Evolutionary conservation across 1,284 basidiomycete genomes (phyloP).

Genomic region (Anthracocystis setariae): DNA sequence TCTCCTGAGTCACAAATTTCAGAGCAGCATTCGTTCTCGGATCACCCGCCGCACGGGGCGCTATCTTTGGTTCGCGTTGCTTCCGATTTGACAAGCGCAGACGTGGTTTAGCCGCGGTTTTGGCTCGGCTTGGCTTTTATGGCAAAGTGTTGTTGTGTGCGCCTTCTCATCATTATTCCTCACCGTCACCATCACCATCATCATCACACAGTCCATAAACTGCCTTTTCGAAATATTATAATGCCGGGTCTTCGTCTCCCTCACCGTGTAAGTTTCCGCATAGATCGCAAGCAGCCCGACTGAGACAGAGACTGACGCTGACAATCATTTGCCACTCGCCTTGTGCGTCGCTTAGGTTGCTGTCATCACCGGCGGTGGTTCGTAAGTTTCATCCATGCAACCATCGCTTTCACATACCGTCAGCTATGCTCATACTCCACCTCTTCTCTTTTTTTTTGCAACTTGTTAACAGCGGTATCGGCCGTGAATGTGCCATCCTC

Average conservation of each 20-base stretch:
- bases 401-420: background rate
- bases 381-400: slow-evolving; percentile 58
- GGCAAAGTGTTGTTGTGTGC: too few species aligned
- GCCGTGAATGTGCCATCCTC: slow-evolving; percentile 87
- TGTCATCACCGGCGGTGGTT: slow-evolving; percentile 84
- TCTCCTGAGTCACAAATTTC: too few species aligned
- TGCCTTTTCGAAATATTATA: slow-evolving; percentile 14
- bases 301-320: background rate
- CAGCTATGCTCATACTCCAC: background rate
- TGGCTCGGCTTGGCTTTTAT: too few species aligned
- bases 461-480: slow-evolving; percentile 76
- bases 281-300: background rate
- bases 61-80: too few species aligned
- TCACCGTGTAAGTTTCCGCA: slow-evolving; percentile 30
- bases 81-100: too few species aligned
- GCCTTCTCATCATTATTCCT: background rate
- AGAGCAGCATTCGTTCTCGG: too few species aligned
- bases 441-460: slow-evolving; percentile 1
- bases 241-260: slow-evolving; percentile 54
- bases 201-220: background rate
- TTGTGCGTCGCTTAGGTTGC: slow-evolving; percentile 72
- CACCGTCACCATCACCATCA: slow-evolving; percentile 15
- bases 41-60: too few species aligned
- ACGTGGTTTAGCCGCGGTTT: too few species aligned
- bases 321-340: too few species aligned